A percentile compares a stretch with the other conserved stretches of the same genome.
phyloP scores from a whole-genome alignment of 2,329 filamentous ascomycete species.

The Aspergillus ochraceoroseus region DNA sequence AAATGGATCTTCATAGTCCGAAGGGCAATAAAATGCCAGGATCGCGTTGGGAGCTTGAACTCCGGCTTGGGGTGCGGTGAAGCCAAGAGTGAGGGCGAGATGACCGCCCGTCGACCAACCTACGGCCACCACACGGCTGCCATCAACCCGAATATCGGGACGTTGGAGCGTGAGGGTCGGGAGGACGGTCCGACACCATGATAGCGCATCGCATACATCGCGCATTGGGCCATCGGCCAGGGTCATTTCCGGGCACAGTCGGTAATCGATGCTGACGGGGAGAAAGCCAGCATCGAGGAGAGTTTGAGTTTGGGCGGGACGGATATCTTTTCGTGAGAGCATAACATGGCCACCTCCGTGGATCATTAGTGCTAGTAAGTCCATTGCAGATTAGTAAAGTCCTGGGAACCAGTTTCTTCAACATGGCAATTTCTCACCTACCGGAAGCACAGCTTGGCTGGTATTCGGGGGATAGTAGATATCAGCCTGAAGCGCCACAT shows the following conservation, averaged over 20 bases:
- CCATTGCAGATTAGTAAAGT: too few species aligned
- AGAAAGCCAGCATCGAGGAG: conserved; percentile 43
- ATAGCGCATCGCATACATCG: conserved; percentile 8
- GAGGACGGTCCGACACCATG: conserved; percentile 36
- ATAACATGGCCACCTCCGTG: conserved; percentile 18
- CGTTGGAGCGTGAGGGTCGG: conserved; percentile 22
- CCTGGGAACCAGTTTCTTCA: too few species aligned
- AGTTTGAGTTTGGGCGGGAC: conserved; percentile 31
- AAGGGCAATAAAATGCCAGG: conserved; percentile 46
- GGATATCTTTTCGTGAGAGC: conserved; percentile 13
- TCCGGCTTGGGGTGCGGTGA: conserved; percentile 29
- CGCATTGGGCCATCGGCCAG: conserved; percentile 40
- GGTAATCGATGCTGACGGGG: conserved; percentile 49
- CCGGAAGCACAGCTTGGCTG: neutral
- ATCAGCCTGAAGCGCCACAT: neutral
- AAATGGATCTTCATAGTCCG: conserved; percentile 35
- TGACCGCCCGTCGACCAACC: conserved; percentile 51
- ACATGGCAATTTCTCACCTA: too few species aligned
- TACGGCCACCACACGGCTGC: conserved; percentile 36
- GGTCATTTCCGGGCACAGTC: conserved; percentile 48
- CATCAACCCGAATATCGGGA: conserved; percentile 10
- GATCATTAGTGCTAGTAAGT: conserved; percentile 21
- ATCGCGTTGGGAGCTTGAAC: conserved; percentile 42
- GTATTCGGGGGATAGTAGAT: neutral
- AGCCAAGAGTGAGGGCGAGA: conserved; percentile 45